Conservation (phyloP, 441 rosid genomes). For the Macaranga tanarius region DNA sequence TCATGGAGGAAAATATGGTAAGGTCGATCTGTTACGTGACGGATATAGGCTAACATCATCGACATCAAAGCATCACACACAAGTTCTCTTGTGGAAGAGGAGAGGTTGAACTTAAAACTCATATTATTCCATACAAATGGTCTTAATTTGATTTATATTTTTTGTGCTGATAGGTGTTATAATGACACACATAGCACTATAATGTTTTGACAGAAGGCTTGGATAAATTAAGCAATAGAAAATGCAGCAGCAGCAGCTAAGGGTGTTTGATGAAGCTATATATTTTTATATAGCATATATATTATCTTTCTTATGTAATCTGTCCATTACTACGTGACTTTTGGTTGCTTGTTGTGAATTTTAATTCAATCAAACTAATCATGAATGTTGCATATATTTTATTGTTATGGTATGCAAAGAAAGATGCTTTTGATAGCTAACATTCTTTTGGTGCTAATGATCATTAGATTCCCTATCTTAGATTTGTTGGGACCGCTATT, state of each 20-base stretch:
- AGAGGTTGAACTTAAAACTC: no score
- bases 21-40: no score
- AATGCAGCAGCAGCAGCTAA: background rate
- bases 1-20: no score
- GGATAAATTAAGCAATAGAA: background rate
- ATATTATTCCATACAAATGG: no score
- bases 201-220: background rate
- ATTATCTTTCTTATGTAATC: no score
- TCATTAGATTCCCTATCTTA: conserved; percentile 45
- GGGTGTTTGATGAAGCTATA: background rate
- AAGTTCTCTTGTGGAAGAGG: no score
- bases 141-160: no score
- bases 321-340: background rate
- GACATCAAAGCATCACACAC: no score
- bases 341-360: conserved; percentile 17
- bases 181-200: background rate
- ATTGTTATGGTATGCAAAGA: conserved; percentile 10
- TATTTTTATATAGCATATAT: no score
- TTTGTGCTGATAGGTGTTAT: background rate
- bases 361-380: conserved; percentile 31
- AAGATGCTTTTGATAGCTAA: conserved; percentile 29
- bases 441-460: conserved; percentile 31
- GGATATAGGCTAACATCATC: no score
- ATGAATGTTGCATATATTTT: conserved; percentile 25
- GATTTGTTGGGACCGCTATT: conserved; percentile 37